Evolutionary conservation across 495 filamentous ascomycete species (phyloP).

Genomic region (Bombardia bombarda): DNA sequence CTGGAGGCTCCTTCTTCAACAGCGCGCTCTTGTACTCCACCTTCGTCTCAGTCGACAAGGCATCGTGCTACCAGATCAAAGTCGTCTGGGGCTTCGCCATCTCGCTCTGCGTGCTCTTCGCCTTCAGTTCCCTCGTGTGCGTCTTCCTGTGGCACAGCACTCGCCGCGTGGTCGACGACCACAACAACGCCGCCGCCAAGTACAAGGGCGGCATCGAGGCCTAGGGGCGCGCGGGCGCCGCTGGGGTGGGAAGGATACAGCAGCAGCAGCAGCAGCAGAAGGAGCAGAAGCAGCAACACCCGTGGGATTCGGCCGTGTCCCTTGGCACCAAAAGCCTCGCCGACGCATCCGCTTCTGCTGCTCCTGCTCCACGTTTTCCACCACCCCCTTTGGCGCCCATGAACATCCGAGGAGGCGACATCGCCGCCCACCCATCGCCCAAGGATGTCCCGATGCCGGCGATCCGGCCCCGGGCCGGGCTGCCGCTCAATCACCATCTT

Average conservation of each 20-base stretch:
- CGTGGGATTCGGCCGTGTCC: conserved; percentile 17
- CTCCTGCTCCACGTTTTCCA: conserved; percentile 18
- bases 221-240: conserved; percentile 38
- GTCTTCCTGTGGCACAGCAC: conserved; percentile 32
- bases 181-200: not conserved
- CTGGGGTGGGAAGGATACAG: conserved; percentile 1
- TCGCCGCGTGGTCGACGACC: conserved; percentile 16
- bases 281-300: conserved; percentile 3
- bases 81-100: conserved; percentile 84
- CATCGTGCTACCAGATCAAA: conserved; percentile 79
- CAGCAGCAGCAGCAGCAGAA: not conserved
- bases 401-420: not conserved
- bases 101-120: conserved; percentile 70
- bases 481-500: conserved; percentile 2
- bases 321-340: conserved; percentile 15
- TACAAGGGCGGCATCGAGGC: conserved; percentile 26
- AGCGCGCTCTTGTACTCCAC: conserved; percentile 14
- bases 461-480: conserved; percentile 3
- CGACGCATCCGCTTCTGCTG: not conserved
- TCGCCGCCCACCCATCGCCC: not conserved
- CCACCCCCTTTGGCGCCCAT: conserved; percentile 25
- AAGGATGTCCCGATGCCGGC: conserved; percentile 2
- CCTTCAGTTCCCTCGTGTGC: conserved; percentile 52
- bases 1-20: conserved; percentile 4
- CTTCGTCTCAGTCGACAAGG: conserved; percentile 39